phyloP scores from a whole-genome alignment of 2,329 filamentous ascomycete genomes.

The Dryadomyces quercivorus region DNA sequence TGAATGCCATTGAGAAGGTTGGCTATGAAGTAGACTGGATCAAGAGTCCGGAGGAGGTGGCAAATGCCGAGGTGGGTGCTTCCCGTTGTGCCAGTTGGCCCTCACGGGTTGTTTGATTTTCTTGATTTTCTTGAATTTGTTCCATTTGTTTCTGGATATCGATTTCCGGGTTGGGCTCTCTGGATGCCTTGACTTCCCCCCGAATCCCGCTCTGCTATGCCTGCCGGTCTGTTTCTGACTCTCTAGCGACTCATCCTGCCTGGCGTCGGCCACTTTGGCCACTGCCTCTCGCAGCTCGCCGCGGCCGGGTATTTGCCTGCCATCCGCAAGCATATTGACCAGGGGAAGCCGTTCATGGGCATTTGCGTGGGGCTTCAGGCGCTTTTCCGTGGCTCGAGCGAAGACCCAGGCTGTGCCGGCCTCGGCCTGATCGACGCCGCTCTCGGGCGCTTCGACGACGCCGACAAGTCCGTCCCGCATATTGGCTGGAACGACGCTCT shows the following conservation, averaged over 20 bases:
- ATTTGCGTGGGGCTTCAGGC: conserved; percentile 94
- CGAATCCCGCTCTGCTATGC: too few relatives aligned
- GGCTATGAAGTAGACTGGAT: conserved; percentile 93
- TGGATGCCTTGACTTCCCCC: too few relatives aligned
- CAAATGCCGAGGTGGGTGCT: conserved; percentile 61
- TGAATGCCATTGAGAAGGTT: conserved; percentile 93
- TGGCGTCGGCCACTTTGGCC: conserved; percentile 93
- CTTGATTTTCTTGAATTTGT: too few relatives aligned
- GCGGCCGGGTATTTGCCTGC: conserved; percentile 74
- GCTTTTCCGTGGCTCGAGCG: conserved; percentile 74
- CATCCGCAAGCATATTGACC: conserved; percentile 67
- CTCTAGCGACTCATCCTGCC: conserved; percentile 80
- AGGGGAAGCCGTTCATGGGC: conserved; percentile 95
- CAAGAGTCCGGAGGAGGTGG: conserved; percentile 69
- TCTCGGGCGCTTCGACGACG: conserved; percentile 66
- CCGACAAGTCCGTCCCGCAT: conserved; percentile 84
- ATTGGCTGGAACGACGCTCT: conserved; percentile 96
- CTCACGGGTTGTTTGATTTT: too few relatives aligned
- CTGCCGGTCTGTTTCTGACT: too few relatives aligned
- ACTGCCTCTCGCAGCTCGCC: conserved; percentile 78
- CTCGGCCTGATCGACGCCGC: conserved; percentile 60
- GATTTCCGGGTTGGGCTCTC: too few relatives aligned
- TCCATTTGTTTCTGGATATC: too few relatives aligned
- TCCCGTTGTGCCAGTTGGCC: too few relatives aligned
- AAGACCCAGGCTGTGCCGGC: conserved; percentile 60